phyloP scores from a whole-genome alignment of 78 protist genomes.

The Polysphondylium violaceum region DNA sequence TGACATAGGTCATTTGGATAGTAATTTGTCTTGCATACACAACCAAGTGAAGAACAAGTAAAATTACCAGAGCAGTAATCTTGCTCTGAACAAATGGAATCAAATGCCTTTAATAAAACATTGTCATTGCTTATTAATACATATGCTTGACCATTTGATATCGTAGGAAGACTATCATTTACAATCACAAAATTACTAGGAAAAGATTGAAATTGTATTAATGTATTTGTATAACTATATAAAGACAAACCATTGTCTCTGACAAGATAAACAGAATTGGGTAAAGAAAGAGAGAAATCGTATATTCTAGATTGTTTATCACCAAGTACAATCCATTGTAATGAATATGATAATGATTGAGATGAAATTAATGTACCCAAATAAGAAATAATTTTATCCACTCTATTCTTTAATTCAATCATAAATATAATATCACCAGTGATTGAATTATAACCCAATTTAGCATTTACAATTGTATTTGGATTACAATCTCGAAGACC shows the following conservation, averaged over 20 bases:
- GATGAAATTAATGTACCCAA: background rate
- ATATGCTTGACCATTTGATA: background rate
- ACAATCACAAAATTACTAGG: background rate
- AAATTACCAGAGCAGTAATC: conserved; percentile 18
- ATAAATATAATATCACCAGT: background rate
- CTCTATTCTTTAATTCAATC: background rate
- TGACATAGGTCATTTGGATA: conserved; percentile 19
- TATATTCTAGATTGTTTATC: background rate
- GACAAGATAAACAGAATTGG: background rate
- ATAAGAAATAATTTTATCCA: background rate
- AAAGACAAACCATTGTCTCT: background rate
- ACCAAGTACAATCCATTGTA: background rate
- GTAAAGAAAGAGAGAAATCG: background rate
- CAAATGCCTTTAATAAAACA: background rate
- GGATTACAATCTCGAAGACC: background rate
- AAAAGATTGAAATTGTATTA: no score
- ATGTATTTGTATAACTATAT: background rate
- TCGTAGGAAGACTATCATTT: background rate
- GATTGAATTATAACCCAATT: background rate
- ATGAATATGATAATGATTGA: background rate
- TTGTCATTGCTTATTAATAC: background rate
- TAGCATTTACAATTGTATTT: background rate
- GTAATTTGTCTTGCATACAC: conserved; percentile 16
- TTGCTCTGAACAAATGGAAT: conserved; percentile 20
- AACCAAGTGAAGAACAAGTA: background rate